Base-by-base conservation (phyloP, 2,329 filamentous ascomycete genomes). In the Trichoderma oligosporum region DNA sequence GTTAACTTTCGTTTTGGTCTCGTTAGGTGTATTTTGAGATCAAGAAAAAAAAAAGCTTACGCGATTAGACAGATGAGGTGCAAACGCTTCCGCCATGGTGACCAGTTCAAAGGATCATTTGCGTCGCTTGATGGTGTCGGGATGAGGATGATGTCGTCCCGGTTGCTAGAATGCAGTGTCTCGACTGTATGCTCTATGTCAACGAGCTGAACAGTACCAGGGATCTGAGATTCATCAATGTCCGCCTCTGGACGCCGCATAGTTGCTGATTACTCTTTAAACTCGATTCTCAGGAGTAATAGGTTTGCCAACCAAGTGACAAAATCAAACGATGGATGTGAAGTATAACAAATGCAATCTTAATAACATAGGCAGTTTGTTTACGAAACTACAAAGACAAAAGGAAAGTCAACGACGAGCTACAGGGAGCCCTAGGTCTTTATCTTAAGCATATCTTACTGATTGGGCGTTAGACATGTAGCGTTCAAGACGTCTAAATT, bases 91-190 rank as follows among this genome's bases (percentile, higher is more conserved):
- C 67, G 63, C 1, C 63, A 60, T 41, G 61, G 62, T 2, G 61
- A 71, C 79, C 79, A 79, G 58, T 79, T 82, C 31, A 83, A 68
- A 2, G 80, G 80, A 59, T 82, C 80, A 39, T 80, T 76, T 4
- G 78, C 75, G 59, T 82, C 76, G 9, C 68, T 65, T 0, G 76
- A 78, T 1, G 80, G 80, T 0, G 72, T 71, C 1, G 80, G 80
- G 7, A 81, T 72, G 9, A 82, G 68, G 16, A 82, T 76, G 53
- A 80, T 77, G 47, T 79, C 73, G 29, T 63, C 64, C 7, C 66
- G 63, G 36, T 60, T 63, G n/a, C 59, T 59, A 3, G 69, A 67
- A 59, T 75, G 74, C 6, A 62, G 66, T 41, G 69, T 65, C 1
- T 61, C 64, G 29, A 71, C 60, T 3, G 61, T 69, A 8, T 69